These are phyloP conservation scores for Nakazawaea anatomiae DNA, from an alignment of 805 yeast species.

Conservation along the genomic window DNA sequence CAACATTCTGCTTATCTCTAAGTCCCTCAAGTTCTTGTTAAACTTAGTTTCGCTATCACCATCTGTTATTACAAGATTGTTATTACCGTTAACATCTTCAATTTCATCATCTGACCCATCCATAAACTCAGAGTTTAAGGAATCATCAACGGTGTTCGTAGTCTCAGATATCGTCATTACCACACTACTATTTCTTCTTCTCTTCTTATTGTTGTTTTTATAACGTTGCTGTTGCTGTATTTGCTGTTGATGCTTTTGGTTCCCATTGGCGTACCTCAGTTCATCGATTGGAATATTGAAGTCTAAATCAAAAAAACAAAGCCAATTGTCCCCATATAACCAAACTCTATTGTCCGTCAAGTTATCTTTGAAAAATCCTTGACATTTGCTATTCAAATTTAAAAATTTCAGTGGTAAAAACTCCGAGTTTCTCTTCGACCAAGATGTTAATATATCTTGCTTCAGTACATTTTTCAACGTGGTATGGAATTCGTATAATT, in stretches of 20 bases:
- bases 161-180: constrained; percentile 28
- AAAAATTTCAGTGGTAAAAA: constrained; percentile 62
- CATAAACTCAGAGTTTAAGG: constrained; percentile 12
- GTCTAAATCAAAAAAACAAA: constrained; percentile 64
- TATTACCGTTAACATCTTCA: constrained; percentile 17
- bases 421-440: constrained; percentile 79
- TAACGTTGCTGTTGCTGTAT: constrained; percentile 25
- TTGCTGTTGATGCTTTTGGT: constrained; percentile 24
- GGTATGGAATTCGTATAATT: constrained; percentile 61
- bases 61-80: constrained; percentile 1
- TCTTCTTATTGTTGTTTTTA: constrained; percentile 23
- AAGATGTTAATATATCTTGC: constrained; percentile 46
- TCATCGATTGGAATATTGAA: constrained; percentile 43
- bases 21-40: constrained; percentile 11
- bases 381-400: constrained; percentile 57
- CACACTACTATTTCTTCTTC: constrained; percentile 25
- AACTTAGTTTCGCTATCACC: not conserved
- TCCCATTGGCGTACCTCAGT: constrained; percentile 23
- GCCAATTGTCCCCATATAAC: constrained; percentile 87
- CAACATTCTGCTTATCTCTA: constrained; percentile 9
- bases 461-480: constrained; percentile 9
- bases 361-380: constrained; percentile 57
- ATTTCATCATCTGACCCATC: constrained; percentile 31
- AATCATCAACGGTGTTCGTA: constrained; percentile 19
- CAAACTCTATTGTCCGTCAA: constrained; percentile 46